A percentile compares a stretch with the other conserved stretches of the same genome.
Conservation (phyloP, 176 grass and related monocot genomes). For the Triticum urartu region DNA sequence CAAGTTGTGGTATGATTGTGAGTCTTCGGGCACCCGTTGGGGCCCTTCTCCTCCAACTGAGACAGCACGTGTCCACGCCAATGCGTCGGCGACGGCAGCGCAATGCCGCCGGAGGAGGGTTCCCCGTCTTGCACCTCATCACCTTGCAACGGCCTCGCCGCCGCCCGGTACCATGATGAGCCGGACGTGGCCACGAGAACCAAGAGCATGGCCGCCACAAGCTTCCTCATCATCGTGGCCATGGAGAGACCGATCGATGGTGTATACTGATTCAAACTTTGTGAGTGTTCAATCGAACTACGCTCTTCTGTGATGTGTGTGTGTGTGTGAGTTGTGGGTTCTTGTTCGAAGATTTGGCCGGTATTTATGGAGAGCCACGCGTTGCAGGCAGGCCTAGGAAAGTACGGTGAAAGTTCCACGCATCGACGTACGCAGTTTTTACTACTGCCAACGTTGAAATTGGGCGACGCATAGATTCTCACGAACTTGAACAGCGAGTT, state of each 20-base stretch:
- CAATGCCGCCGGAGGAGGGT: slow-evolving; percentile 32
- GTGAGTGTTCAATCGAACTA: not conserved
- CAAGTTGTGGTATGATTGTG: not conserved
- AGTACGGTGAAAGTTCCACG: too few species aligned
- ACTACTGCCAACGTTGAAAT: not conserved
- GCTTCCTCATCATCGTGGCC: not conserved
- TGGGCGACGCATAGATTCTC: not conserved
- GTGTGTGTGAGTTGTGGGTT: not conserved
- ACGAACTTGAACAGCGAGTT: not conserved
- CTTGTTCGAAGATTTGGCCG: not conserved
- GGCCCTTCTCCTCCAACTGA: not conserved
- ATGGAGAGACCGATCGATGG: not conserved
- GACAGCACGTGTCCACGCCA: not conserved
- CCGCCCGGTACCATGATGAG: slow-evolving; percentile 13
- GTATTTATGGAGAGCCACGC: not conserved
- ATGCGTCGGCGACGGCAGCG: slow-evolving; percentile 23
- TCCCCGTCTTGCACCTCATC: slow-evolving; percentile 10
- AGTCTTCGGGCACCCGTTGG: not conserved
- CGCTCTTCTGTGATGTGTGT: not conserved
- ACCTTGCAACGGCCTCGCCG: slow-evolving; percentile 33
- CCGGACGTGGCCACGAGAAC: not conserved
- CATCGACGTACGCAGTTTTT: too few species aligned
- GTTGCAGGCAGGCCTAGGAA: not conserved
- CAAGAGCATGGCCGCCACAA: not conserved
- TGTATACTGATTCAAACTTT: too few species aligned